These are phyloP conservation scores for Candida pseudofarinosa DNA, from an alignment of 805 yeast genomes.

Conservation along the genomic window DNA sequence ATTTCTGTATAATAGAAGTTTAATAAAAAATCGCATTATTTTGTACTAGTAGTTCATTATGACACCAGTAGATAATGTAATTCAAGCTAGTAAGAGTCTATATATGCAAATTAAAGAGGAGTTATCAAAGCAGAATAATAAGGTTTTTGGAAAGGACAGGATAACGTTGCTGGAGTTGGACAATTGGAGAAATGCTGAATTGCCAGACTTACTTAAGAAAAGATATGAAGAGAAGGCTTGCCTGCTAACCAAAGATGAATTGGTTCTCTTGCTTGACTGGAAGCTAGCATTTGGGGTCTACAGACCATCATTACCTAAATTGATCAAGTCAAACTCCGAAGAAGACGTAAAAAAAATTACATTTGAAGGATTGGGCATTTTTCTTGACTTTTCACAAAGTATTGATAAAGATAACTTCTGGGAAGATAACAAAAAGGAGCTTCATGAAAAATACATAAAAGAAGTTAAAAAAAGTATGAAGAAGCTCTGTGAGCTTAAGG, in stretches of 20 bases:
- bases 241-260: slow-evolving; percentile 35
- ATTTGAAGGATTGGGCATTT: slow-evolving; percentile 18
- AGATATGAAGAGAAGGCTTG: slow-evolving; percentile 18
- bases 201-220: slow-evolving; percentile 24
- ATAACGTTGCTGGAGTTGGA: slow-evolving; percentile 33
- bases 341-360: slow-evolving; percentile 27
- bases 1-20: background rate
- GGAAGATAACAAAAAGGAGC: background rate
- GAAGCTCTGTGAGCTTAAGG: slow-evolving; percentile 32
- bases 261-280: slow-evolving; percentile 45
- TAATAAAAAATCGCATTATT: background rate
- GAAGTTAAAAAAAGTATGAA: slow-evolving; percentile 23
- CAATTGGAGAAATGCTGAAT: slow-evolving; percentile 27
- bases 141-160: slow-evolving; percentile 19
- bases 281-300: slow-evolving; percentile 43
- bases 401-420: slow-evolving; percentile 2
- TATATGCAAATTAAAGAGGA: slow-evolving; percentile 25
- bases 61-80: slow-evolving; percentile 4
- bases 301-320: slow-evolving; percentile 41
- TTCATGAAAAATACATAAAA: slow-evolving; percentile 12
- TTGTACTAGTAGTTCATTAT: background rate
- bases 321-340: slow-evolving; percentile 34
- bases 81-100: slow-evolving; percentile 18
- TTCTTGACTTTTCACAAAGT: slow-evolving; percentile 9
- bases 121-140: slow-evolving; percentile 22